Base-by-base conservation (phyloP, 2,329 filamentous ascomycete genomes). In the Exophiala sp. region DNA sequence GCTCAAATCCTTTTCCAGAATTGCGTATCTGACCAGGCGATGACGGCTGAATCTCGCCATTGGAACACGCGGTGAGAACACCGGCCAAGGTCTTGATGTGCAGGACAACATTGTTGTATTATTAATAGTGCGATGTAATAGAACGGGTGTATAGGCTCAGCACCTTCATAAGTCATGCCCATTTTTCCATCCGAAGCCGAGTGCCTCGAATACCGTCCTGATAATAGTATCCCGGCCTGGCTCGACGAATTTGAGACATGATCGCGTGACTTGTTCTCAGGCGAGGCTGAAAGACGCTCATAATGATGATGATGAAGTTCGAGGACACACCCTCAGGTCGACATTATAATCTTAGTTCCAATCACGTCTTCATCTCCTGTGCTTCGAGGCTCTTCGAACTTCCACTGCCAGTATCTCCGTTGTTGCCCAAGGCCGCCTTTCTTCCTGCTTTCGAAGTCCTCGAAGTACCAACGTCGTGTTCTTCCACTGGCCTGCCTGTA, bases 291-390 rank as follows among this genome's bases (percentile, higher is more conserved):
- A 24, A 24, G 3, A 6, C 21, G 21, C 21, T 24, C 21, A 3
- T 24, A 6, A 24, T 29, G 24, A 29, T 29, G 24, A 29, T 29
- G 7, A 8, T 29, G 24, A 29, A 29, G 5, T 29, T 29, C 7
- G 24, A 45, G 14, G 24, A 45, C 24, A 12, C 29, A 33, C 24
- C 24, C 24, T 29, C 7, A 29, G 24, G 24, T 29, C 7, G 7
- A 8, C 24, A 5, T 8, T 29, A 5, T 29, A 5, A 29, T 29
- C 24, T 29, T 5, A 5, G 24, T 5, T 29, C 35, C 14, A 12
- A 29, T 43, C 41, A 43, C 20, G 41, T n/a, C 44, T 55, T 55
- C 20, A 52, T n/a, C 40, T 42, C 5, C 20, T 55, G 24, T 24
- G 10, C 20, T 42, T 50, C 42, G 10, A 36, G n/a, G 20, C 45